Conservation (phyloP, 345 rosid genomes). For the Dipteronia dyeriana region DNA sequence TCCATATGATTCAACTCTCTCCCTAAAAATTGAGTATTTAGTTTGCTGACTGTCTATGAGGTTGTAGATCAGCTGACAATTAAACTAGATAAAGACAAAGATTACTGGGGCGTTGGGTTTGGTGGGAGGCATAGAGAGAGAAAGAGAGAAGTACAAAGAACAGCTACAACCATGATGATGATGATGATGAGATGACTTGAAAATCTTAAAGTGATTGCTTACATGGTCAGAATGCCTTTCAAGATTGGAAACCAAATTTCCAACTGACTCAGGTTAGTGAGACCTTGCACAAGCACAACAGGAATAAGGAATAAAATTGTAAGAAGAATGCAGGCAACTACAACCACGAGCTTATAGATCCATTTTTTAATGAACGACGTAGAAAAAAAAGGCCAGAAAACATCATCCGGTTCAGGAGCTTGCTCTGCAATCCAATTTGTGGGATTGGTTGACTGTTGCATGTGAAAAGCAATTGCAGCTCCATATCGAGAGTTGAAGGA, state of each 20-base stretch:
- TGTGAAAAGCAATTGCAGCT: constrained; percentile 72
- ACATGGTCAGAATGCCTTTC: constrained; percentile 70
- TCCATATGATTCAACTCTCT: neutral
- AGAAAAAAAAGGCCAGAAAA: constrained; percentile 96
- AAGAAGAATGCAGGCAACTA: constrained; percentile 70
- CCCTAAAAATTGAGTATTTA: neutral
- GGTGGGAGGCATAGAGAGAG: neutral
- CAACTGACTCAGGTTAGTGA: constrained; percentile 77
- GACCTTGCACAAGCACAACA: constrained; percentile 92
- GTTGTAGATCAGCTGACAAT: neutral
- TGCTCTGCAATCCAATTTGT: constrained; percentile 82
- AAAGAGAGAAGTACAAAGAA: neutral
- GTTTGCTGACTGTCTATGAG: neutral
- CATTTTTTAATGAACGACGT: constrained; percentile 81
- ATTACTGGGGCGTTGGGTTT: neutral
- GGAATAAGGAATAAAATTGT: constrained; percentile 87
- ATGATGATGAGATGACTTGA: neutral
- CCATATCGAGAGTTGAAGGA: constrained; percentile 90
- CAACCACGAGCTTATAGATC: constrained; percentile 71
- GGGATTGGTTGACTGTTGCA: constrained; percentile 83
- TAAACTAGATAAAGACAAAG: neutral
- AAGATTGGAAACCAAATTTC: constrained; percentile 80
- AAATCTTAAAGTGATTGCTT: constrained; percentile 34
- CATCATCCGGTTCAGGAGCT: constrained; percentile 89
- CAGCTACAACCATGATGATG: neutral